Evolutionary conservation across 306 rosid genomes (phyloP), one percentile per base, ranked within the genome.

Genomic region (Dryas alaskensis): DNA sequence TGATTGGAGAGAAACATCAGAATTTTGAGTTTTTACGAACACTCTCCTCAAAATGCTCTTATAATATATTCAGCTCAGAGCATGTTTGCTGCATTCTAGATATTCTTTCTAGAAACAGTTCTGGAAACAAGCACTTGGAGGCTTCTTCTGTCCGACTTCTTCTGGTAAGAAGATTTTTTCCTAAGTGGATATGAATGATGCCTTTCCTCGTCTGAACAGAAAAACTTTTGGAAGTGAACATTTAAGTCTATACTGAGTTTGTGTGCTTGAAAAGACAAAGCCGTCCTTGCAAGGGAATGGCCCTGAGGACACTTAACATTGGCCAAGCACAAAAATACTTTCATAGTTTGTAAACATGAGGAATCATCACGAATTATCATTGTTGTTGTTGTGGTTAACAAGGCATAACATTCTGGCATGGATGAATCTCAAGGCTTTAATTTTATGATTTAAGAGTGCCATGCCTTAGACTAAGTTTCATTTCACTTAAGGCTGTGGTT

Each of bases 41-140:
- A 62, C 89, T 94, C 48, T 83, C 92, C 77, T 87, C 87, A 58
- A 94, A 87, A 80, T 89, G 99, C 86, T 94, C 96, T 61, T 76
- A 78, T 63, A 92, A 86, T 76, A 83, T 88, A 84, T 94, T 94
- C 84, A 80, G 90, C 86, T 77, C 93, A 55, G 96, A 84, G 69
- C 92, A 89, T 64, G 79, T 89, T 69, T 68, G 63, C 65, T 87
- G 80, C 60, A 82, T 87, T 79, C 82, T 92, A 70, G 83, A 86
- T 70, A 72, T 75, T 82, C 84, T 92, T 76, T 79, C 82, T 65
- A 65, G 82, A 61, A 72, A 58, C 60, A 52, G 78, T 73, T 53
- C 60, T 67, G 86, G 69, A 81, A 74, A 52, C 51, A 83, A 79
- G 78, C 73, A 81, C 76, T 86, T 80, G 73, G 88, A 85, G 80